phyloP scores from a whole-genome alignment of 2,329 filamentous ascomycete species.

The Fulvia fulva region DNA sequence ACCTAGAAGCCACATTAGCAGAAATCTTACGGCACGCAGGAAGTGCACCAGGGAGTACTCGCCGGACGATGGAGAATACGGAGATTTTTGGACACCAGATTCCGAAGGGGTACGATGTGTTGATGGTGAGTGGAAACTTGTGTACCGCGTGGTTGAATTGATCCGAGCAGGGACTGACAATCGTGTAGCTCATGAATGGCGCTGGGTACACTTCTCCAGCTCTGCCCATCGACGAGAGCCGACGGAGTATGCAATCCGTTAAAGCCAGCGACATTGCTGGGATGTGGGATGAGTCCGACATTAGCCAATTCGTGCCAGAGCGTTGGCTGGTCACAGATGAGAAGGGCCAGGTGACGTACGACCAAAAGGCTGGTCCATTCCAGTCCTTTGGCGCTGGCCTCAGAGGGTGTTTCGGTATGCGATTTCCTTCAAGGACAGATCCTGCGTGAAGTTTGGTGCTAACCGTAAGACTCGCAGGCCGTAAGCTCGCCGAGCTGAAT shows the following conservation, averaged over 20 bases:
- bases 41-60: conserved; percentile 27
- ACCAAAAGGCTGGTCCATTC: conserved; percentile 34
- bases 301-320: conserved; percentile 36
- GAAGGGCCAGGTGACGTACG: conserved; percentile 32
- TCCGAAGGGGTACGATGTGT: conserved; percentile 38
- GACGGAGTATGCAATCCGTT: conserved; percentile 30
- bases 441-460: neutral
- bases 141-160: too few species aligned
- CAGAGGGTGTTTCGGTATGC: conserved; percentile 37
- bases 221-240: conserved; percentile 28
- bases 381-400: conserved; percentile 37
- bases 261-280: conserved; percentile 10
- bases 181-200: conserved; percentile 18
- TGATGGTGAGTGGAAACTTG: conserved; percentile 16
- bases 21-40: conserved; percentile 37
- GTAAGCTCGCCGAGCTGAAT: conserved; percentile 28
- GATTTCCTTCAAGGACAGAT: neutral
- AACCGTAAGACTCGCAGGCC: neutral
- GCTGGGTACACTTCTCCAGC: conserved; percentile 19
- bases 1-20: conserved; percentile 43
- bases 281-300: conserved; percentile 27
- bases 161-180: neutral
- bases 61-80: conserved; percentile 37
- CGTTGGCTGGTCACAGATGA: conserved; percentile 37
- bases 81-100: conserved; percentile 40